Base-by-base conservation (phyloP, 129 eudicot genomes). In the Flaveria sonorensis region DNA sequence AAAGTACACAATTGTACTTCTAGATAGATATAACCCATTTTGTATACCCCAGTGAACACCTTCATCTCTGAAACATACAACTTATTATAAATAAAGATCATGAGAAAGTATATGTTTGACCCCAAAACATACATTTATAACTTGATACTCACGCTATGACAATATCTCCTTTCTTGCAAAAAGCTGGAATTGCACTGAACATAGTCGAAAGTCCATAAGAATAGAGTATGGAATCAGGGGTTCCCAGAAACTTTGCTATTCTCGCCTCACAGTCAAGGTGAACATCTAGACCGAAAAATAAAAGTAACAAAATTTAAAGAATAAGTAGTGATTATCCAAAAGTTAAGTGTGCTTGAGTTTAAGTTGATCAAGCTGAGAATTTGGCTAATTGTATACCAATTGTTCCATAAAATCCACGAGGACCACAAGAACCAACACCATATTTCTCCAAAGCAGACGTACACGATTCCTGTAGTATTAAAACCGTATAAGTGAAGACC, bases 41-140 rank as follows among this genome's bases (percentile, higher is more conserved):
- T 94, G 98, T 76, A 94, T 94, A 50, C 96, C 97, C 98, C 98
- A 94, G 79, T 94, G 97, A 72, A 94, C 98, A 23, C 97, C 97
- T 72, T 94, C 97, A 40, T 94, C 98, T 73, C 98, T 89, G 78
- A 12, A 60, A 77, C 40, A 60, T 13, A 24, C 7, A 24, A 5
- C 43, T 50, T 70, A 11, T 70, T 70, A 70, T 48, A 11, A 72
- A 21, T 18, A 19, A 52, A 8, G 36, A 72, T 56, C 52, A 21
- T 21, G 19, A 76, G 42, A 76, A 28, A 50, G 32, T 53, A 67
- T 55, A 61, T 77, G 19, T 67, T 67, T 77, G 74, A 51, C 73
- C 67, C 18, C 24, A 63, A 24, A 42, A 62, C 36, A 32, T 40
- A 55, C n/a, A 72, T 13, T 55, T 9, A 51, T 39, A 30, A 52